Evolutionary conservation across 495 filamentous ascomycete genomes (phyloP), one percentile per base, ranked within the genome.

Genomic region (Penicillium manginii): DNA sequence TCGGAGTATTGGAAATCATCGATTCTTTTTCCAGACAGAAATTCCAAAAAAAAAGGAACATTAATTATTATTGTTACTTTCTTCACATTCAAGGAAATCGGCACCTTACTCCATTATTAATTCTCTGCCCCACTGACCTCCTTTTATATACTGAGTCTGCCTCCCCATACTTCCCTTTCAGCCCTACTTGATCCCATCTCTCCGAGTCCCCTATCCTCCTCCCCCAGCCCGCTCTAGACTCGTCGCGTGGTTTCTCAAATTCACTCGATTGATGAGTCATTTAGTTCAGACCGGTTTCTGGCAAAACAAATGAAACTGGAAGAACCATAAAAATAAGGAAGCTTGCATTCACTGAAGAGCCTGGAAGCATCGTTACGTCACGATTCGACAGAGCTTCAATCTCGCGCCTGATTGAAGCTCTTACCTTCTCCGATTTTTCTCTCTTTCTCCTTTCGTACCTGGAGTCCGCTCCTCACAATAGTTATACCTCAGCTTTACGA

Each of bases 1-100:
- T 53, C 68, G 60, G 67, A 63, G 62, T 54, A 62, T 65, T 63
- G 57, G 58, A 62, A 70, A 68, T 58, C 63, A 63, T 43, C 55
- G 42, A 39, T 57, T 43, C 59, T 50, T 18, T 39, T 43, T 40
- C 15, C 40, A 17, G n/a, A 21, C 8, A 17, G 7, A 43, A 43
- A 43, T 3, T 17, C 15, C 15, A 3, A 4, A 0, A 19, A 43
- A 43, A 43, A 17, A 17, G 15, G 15, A n/a, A n/a, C 7, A n/a
- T 43, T 9, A 17, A 19, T 43, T 17, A 17, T 43, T 18, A 43
- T 43, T 43, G n/a, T n/a, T 4, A 2, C 26, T 43, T 43, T 43
- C 40, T 43, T 43, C 1, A 19, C 18, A 33, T 58, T 58, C 15
- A 43, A 43, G 40, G n/a, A 43, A 43, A 17, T 19, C 40, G 40